Evolutionary conservation across 768 basidiomycete species (phyloP), one percentile per base, ranked within the genome.

Genomic region (Tubosaeta brunneosetosa): DNA sequence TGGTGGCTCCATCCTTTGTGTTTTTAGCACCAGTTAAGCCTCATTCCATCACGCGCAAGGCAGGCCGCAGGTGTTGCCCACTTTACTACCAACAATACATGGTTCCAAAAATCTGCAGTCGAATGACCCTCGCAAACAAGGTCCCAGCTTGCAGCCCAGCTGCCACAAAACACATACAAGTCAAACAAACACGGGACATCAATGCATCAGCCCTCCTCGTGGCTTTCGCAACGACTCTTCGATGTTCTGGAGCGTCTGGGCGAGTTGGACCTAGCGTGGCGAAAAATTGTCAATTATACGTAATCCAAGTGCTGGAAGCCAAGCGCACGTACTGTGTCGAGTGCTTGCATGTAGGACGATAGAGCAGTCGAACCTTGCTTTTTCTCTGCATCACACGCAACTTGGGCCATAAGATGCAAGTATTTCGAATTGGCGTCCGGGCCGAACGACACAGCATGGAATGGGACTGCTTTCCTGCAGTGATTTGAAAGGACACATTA

Each of bases 371-470:
- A 50, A 1, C 59, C 60, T 0, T 76, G 75, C 10, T 63, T 67
- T 33, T 68, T 75, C 55, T 82, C 77, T 3, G 75, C 70, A 43
- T 78, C 74, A 6, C 58, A 60, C 0, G 83, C 82, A n/a, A 83
- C 72, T 5, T 74, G 62, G 1, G 74, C 72, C 83, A 84, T 84
- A 16, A 74, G 68, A 25, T 71, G 71, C 22, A 85, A 65, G 41
- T 58, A 55, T 5, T 8, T 40, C 40, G 55, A 59, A 12, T n/a
- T n/a, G n/a, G n/a, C n/a, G n/a, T 67, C 58, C 1, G 67, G 66
- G 4, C 80, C 83, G 38, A 85, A 84, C 0, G 78, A 74, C n/a
- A 85, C 77, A 0, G 82, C 62, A 42, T 84, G 83, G 59, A 84
- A 79, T 0, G 82, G 81, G 1, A 82, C 66, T 0, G 81, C 66